Evolutionary conservation across 192 early-diverging fungal genomes (phyloP).

Genomic region (Mortierella antarctica): DNA sequence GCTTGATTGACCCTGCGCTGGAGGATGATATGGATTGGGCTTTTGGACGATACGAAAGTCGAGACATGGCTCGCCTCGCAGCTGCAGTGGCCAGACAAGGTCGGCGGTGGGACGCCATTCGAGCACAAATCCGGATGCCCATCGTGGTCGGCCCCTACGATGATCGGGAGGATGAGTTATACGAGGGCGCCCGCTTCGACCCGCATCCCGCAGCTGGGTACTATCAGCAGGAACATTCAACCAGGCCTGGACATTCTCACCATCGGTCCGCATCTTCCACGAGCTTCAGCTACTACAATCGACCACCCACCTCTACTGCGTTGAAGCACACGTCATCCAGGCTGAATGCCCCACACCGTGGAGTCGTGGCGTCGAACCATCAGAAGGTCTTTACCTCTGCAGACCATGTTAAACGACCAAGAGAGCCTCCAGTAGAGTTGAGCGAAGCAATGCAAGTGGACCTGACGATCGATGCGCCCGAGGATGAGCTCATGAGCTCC

Average conservation of each 20-base stretch:
- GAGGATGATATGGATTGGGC: conserved; percentile 52
- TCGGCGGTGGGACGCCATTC: conserved; percentile 41
- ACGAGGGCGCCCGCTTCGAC: conserved; percentile 36
- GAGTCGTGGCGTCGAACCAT: too few relatives aligned
- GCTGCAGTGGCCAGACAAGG: conserved; percentile 47
- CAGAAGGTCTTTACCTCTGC: too few relatives aligned
- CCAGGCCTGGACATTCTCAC: conserved; percentile 3
- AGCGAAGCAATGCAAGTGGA: too few relatives aligned
- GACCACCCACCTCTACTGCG: background rate
- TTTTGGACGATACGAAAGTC: conserved; percentile 38
- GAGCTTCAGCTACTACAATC: background rate
- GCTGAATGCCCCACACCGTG: too few relatives aligned
- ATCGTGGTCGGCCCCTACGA: conserved; percentile 27
- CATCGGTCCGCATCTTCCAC: background rate
- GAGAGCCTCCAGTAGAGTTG: too few relatives aligned
- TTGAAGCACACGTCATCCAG: too few relatives aligned
- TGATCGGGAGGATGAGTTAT: conserved; percentile 24
- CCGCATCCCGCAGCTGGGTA: background rate
- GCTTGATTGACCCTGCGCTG: conserved; percentile 17
- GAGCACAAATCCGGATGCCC: conserved; percentile 46
- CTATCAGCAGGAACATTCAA: background rate
- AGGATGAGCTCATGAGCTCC: too few relatives aligned
- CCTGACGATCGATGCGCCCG: too few relatives aligned
- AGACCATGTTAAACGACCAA: too few relatives aligned
- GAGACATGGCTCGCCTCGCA: conserved; percentile 45